These are phyloP conservation scores for Papilionanthe hybrid DNA, from an alignment of 116 monocot species.

Conservation along the genomic window DNA sequence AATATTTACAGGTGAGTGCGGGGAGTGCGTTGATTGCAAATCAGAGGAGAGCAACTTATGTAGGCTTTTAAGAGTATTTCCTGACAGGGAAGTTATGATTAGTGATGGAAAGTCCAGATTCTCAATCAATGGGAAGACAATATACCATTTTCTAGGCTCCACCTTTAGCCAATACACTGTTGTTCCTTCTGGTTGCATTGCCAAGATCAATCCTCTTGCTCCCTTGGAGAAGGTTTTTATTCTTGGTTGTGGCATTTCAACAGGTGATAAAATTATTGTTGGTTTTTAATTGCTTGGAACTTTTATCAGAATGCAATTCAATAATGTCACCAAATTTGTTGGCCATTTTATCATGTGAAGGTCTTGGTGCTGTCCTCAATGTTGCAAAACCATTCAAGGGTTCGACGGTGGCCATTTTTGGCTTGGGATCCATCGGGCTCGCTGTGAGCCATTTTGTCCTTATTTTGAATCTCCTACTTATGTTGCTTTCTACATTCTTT, in stretches of 20 bases:
- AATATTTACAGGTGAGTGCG: conserved; percentile 42
- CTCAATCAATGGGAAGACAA: conserved; percentile 40
- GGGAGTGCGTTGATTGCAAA: conserved; percentile 34
- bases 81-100: conserved; percentile 33
- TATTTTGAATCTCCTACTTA: background rate
- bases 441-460: conserved; percentile 18
- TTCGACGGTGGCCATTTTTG: conserved; percentile 36
- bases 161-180: conserved; percentile 45
- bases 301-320: background rate
- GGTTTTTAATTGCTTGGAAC: background rate
- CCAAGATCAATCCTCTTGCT: conserved; percentile 35
- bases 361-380: conserved; percentile 37
- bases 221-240: conserved; percentile 44
- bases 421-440: conserved; percentile 35
- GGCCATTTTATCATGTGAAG: conserved; percentile 3
- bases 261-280: conserved; percentile 14
- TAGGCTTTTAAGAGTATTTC: conserved; percentile 25
- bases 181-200: conserved; percentile 30
- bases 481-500: background rate
- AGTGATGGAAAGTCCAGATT: conserved; percentile 33
- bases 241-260: conserved; percentile 41
- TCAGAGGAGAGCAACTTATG: conserved; percentile 44
- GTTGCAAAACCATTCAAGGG: conserved; percentile 33
- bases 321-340: background rate
- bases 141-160: conserved; percentile 39